phyloP scores from a whole-genome alignment of 305 asterid species.

The Rubia tinctorum region DNA sequence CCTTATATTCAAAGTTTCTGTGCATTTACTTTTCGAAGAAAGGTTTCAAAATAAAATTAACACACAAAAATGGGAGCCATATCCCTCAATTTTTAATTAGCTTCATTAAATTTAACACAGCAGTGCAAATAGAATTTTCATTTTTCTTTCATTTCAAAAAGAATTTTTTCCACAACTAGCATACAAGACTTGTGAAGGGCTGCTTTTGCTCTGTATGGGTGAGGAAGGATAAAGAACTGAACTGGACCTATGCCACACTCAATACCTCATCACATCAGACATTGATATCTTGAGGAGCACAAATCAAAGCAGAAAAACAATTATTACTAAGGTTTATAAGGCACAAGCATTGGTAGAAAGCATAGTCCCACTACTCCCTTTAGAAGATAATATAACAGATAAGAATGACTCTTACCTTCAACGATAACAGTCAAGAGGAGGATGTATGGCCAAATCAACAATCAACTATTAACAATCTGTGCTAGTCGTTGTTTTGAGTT shows the following conservation, averaged over 20 bases:
- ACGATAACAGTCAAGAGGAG: not conserved
- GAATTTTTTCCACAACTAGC: not conserved
- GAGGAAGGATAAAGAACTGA: not conserved
- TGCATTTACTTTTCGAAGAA: not conserved
- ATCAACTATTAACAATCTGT: not conserved
- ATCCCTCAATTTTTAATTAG: no score
- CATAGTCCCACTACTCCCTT: not conserved
- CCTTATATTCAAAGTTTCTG: not conserved
- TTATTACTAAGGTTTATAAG: not conserved
- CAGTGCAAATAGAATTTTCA: not conserved
- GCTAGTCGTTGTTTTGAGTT: not conserved
- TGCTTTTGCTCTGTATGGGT: not conserved
- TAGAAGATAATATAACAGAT: not conserved
- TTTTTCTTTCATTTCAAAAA: not conserved
- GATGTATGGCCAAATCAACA: not conserved
- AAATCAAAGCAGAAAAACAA: not conserved
- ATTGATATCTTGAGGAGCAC: not conserved
- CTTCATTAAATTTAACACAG: not conserved
- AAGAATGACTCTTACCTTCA: not conserved
- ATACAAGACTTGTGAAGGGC: not conserved
- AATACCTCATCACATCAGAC: not conserved
- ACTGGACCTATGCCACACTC: not conserved
- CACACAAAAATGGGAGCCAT: no score
- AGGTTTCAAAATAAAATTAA: not conserved
- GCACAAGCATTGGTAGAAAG: not conserved